Evolutionary conservation across 768 basidiomycete genomes (phyloP).

Genomic region (Agaricus sinodeliciosus): DNA sequence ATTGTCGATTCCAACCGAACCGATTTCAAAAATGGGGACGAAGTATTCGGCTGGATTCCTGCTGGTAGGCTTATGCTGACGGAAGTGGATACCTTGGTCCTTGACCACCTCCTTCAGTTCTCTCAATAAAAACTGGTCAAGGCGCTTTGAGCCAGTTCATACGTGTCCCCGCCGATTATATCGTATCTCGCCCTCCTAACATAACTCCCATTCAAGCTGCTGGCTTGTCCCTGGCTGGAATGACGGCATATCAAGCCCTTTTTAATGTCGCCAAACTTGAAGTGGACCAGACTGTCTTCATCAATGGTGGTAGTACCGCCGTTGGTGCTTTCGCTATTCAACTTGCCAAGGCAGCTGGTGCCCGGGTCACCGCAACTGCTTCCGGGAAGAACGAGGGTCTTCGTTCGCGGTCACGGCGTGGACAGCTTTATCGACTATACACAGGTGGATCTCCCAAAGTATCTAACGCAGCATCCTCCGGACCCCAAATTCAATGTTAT

Average conservation of each 20-base stretch:
- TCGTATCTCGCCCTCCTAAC: constrained; percentile 40
- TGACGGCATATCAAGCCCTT: constrained; percentile 56
- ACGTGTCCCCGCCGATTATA: constrained; percentile 32
- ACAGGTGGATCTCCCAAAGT: constrained; percentile 37
- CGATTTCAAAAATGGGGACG: constrained; percentile 50
- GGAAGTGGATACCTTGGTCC: neutral
- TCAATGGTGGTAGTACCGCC: constrained; percentile 66
- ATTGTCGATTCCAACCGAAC: constrained; percentile 50
- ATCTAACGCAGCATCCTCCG: constrained; percentile 38
- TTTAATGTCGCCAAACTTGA: constrained; percentile 43
- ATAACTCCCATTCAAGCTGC: constrained; percentile 53
- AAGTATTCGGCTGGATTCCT: constrained; percentile 53
- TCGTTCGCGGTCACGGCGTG: constrained; percentile 54
- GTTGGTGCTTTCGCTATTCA: constrained; percentile 72
- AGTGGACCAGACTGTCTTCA: constrained; percentile 50
- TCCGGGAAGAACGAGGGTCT: constrained; percentile 53
- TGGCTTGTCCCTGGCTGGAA: constrained; percentile 48
- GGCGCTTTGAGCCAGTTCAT: constrained; percentile 58
- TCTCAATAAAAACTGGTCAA: constrained; percentile 29
- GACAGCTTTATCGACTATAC: constrained; percentile 71
- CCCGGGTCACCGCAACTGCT: constrained; percentile 51
- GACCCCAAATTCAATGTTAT: constrained; percentile 49
- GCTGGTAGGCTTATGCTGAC: constrained; percentile 14
- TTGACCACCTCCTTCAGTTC: constrained; percentile 14
- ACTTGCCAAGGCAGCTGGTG: constrained; percentile 59